Conservation (phyloP, 2,329 filamentous ascomycete species). For the Cladobotryum protrusum region DNA sequence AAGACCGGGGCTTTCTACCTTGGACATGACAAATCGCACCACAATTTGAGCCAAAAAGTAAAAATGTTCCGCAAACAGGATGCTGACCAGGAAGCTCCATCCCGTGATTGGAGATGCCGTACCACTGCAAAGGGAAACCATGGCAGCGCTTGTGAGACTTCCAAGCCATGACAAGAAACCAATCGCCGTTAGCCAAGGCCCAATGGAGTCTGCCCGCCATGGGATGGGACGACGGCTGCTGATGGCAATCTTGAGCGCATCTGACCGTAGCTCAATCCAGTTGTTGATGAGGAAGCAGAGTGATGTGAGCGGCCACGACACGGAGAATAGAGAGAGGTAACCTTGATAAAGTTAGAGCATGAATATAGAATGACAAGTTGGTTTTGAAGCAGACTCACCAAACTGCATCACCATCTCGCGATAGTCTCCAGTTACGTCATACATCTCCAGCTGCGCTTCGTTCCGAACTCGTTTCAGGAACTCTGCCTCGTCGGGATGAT, state of each 20-base stretch:
- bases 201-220: slow-evolving; percentile 87
- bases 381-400: slow-evolving; percentile 33
- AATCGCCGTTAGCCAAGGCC: slow-evolving; percentile 81
- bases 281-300: slow-evolving; percentile 90
- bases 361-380: background rate
- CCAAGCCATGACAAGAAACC: slow-evolving; percentile 92
- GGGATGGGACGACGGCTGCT: slow-evolving; percentile 86
- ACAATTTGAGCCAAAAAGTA: slow-evolving; percentile 73
- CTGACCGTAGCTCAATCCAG: slow-evolving; percentile 89
- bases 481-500: slow-evolving; percentile 67
- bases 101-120: slow-evolving; percentile 64
- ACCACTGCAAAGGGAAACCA: slow-evolving; percentile 83
- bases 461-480: slow-evolving; percentile 78
- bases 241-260: slow-evolving; percentile 89
- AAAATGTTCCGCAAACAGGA: slow-evolving; percentile 82
- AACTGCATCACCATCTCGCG: slow-evolving; percentile 89
- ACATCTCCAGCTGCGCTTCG: slow-evolving; percentile 74
- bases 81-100: slow-evolving; percentile 74
- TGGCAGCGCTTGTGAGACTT: slow-evolving; percentile 76
- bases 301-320: slow-evolving; percentile 90
- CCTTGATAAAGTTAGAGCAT: slow-evolving; percentile 39
- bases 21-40: slow-evolving; percentile 67
- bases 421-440: slow-evolving; percentile 86
- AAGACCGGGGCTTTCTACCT: slow-evolving; percentile 77
- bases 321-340: slow-evolving; percentile 85